Base-by-base conservation (phyloP, 2,329 filamentous ascomycete genomes). In the Bipolaris sorokiniana region DNA sequence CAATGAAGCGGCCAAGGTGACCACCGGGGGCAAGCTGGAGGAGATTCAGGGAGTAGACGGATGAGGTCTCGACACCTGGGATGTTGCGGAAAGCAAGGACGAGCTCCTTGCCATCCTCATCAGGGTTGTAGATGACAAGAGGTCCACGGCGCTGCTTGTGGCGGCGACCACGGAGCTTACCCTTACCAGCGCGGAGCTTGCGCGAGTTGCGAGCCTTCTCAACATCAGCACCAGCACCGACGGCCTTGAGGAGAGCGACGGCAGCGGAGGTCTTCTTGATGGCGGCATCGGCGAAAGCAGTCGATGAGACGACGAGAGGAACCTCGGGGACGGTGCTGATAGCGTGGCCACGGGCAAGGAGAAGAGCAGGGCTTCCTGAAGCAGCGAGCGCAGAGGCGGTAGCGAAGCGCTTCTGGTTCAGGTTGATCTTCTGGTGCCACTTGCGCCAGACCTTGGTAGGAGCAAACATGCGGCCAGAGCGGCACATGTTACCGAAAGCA, bases 351-450 rank as follows among this genome's bases (percentile, higher is more conserved):
- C 96, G 95, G 80, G 95, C 95, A 79, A 97, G 86, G 75, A 99
- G 89, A 73, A 99, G 93, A 76, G 95, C 90, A 77, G 93, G 89
- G 78, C 93, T 92, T 74, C 94, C 94, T 71, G 95, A 97, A 75
- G 95, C 95, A 83, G 95, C 95, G 76, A 99, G 87, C 78, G 95
- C 95, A 76, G 95, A 99, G 80, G 92, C 92, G 77, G 92, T 96
- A 83, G 95, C 95, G 82, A 97, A 99, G 77, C 95, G 95, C 87
- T 95, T 97, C 88, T 99, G 95, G 82, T 90, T 90, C 83, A 96
- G 88, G 88, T 96, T 97, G 88, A 99, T 88, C 92, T 98, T 98
- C 87, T 97, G 88, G 88, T 99, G 95, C 96, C 95, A 99, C 87
- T 97, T 97, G 82, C 95, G 88, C 96, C 95, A 99, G 85, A 97